Conservation (phyloP, 179 eudicot genomes). For the Beta macrorhiza region DNA sequence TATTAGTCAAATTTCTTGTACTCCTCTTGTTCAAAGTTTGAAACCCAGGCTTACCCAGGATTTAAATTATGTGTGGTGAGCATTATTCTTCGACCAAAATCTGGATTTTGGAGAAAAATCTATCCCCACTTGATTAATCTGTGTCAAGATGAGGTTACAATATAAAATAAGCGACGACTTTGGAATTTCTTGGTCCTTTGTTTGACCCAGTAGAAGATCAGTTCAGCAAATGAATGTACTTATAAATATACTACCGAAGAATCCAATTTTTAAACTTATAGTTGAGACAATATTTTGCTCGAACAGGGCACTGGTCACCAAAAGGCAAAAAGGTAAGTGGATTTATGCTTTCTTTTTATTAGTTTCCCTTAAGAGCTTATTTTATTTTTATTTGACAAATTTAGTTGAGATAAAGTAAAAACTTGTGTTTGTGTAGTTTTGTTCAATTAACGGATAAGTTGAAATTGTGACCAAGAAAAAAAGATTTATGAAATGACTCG, state of each 20-base stretch:
- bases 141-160: slow-evolving; percentile 6
- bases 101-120: neutral
- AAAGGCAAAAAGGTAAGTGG: neutral
- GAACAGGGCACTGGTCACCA: neutral
- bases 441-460: too few species aligned
- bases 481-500: too few species aligned
- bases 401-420: too few species aligned
- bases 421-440: too few species aligned
- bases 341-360: too few species aligned
- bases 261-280: neutral
- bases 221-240: neutral
- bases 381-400: too few species aligned
- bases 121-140: neutral
- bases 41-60: too few species aligned
- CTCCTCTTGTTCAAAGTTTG: too few species aligned
- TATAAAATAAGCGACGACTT: neutral
- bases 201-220: neutral
- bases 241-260: neutral
- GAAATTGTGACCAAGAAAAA: too few species aligned
- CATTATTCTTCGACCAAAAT: too few species aligned
- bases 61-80: neutral
- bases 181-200: neutral
- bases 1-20: too few species aligned
- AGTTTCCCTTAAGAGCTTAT: too few species aligned
- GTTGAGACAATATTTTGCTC: neutral